Conservation (phyloP, 768 basidiomycete genomes). For the Russula dissimulans region DNA sequence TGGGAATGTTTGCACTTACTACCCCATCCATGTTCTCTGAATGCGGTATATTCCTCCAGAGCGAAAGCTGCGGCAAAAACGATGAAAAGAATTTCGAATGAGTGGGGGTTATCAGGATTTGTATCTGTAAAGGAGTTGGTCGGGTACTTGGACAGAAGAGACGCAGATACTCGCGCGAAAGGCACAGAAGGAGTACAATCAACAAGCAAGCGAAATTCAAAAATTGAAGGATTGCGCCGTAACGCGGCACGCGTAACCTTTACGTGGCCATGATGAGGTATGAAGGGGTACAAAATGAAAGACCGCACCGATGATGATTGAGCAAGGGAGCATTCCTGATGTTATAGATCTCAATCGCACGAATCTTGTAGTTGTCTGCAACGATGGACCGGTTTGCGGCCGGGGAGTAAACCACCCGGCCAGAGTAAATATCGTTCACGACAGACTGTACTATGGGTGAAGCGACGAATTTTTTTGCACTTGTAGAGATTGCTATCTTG, state of each 20-base stretch:
- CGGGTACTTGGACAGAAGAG: background rate
- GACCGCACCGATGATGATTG: slow-evolving; percentile 71
- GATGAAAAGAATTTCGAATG: slow-evolving; percentile 66
- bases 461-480: slow-evolving; percentile 76
- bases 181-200: slow-evolving; percentile 60
- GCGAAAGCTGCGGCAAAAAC: slow-evolving; percentile 70
- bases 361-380: slow-evolving; percentile 82
- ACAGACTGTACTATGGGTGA: slow-evolving; percentile 80
- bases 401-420: slow-evolving; percentile 54
- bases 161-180: slow-evolving; percentile 47
- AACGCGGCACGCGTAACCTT: slow-evolving; percentile 75
- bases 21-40: slow-evolving; percentile 81
- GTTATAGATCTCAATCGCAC: slow-evolving; percentile 66
- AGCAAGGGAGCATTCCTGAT: slow-evolving; percentile 58
- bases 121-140: slow-evolving; percentile 36
- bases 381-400: slow-evolving; percentile 62
- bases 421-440: slow-evolving; percentile 79
- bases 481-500: slow-evolving; percentile 83
- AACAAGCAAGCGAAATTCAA: slow-evolving; percentile 64
- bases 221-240: slow-evolving; percentile 69
- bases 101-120: slow-evolving; percentile 40
- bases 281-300: background rate
- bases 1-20: slow-evolving; percentile 40
- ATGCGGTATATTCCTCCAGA: slow-evolving; percentile 80
- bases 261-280: background rate